Evolutionary conservation across 352 stramenopile genomes (phyloP).

Genomic region (Pythium periplocum): DNA sequence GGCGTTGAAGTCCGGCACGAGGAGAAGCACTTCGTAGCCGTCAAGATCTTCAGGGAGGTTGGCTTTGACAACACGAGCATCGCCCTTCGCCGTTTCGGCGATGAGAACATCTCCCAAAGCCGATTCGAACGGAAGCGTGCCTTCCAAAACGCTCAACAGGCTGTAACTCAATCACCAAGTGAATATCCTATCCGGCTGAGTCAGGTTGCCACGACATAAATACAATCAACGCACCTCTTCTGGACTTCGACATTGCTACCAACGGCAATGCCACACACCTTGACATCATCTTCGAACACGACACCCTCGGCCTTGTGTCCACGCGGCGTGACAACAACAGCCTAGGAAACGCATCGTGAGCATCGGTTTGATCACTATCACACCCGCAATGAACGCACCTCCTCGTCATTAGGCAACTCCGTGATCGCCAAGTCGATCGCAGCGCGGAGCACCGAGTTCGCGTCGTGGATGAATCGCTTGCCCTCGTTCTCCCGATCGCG

Average conservation of each 20-base stretch:
- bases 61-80: constrained; percentile 37
- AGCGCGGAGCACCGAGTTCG: constrained; percentile 62
- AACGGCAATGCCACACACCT: constrained; percentile 69
- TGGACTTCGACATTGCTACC: constrained; percentile 41
- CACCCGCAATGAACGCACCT: constrained; percentile 24
- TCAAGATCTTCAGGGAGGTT: constrained; percentile 60
- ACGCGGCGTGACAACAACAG: constrained; percentile 66
- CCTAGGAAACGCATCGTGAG: constrained; percentile 20
- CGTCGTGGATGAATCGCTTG: constrained; percentile 62
- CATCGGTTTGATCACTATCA: neutral
- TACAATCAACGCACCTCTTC: constrained; percentile 12
- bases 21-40: constrained; percentile 56
- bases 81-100: constrained; percentile 18
- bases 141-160: constrained; percentile 44
- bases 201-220: neutral
- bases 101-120: constrained; percentile 60
- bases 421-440: constrained; percentile 69
- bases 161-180: constrained; percentile 13
- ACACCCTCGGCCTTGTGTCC: constrained; percentile 71
- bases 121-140: constrained; percentile 61
- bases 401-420: constrained; percentile 75
- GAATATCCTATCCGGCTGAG: neutral
- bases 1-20: constrained; percentile 59
- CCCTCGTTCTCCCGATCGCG: constrained; percentile 69
- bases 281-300: constrained; percentile 73